Percentiles rank a stretch among this genome's conserved stretches.
phyloP scores from a whole-genome alignment of 2,329 filamentous ascomycete genomes.

The Penicillium sp. region DNA sequence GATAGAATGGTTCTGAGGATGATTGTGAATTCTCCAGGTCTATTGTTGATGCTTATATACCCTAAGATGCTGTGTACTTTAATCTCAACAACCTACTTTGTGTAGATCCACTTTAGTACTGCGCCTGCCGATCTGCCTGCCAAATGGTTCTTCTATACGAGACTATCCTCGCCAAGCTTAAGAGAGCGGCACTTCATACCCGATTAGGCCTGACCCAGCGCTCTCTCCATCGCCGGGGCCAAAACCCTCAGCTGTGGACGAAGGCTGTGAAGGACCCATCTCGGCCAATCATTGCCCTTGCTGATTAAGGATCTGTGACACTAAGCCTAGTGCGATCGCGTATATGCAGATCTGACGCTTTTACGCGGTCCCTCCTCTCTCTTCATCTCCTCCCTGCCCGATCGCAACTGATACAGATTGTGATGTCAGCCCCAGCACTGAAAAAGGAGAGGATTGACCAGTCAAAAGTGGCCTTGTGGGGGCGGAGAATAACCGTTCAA shows the following conservation, averaged over 20 bases:
- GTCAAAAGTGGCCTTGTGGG: not conserved
- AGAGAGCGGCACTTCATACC: not conserved
- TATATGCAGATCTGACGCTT: not conserved
- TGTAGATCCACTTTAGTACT: not conserved
- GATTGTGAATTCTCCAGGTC: too few species aligned
- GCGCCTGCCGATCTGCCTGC: not conserved
- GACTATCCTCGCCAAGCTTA: not conserved
- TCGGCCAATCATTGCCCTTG: not conserved
- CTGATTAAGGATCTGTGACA: not conserved
- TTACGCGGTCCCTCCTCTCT: not conserved
- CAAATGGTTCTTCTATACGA: not conserved
- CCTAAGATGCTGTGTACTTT: not conserved
- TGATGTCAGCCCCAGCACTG: conserved; percentile 1
- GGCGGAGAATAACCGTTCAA: too few species aligned
- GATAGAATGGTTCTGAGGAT: not conserved
- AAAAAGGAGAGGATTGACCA: not conserved
- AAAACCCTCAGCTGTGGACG: not conserved
- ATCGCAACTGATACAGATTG: not conserved
- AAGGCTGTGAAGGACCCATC: too few species aligned
- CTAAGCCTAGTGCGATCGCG: not conserved
- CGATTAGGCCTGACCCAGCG: not conserved
- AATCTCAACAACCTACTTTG: not conserved
- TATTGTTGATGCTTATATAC: too few species aligned
- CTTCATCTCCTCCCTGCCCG: not conserved
- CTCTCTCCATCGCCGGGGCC: not conserved